Percentiles rank a stretch among this genome's conserved stretches.
These are phyloP conservation scores for Geosmithia flava DNA, from an alignment of 2,329 filamentous ascomycete species.

Conservation along the genomic window DNA sequence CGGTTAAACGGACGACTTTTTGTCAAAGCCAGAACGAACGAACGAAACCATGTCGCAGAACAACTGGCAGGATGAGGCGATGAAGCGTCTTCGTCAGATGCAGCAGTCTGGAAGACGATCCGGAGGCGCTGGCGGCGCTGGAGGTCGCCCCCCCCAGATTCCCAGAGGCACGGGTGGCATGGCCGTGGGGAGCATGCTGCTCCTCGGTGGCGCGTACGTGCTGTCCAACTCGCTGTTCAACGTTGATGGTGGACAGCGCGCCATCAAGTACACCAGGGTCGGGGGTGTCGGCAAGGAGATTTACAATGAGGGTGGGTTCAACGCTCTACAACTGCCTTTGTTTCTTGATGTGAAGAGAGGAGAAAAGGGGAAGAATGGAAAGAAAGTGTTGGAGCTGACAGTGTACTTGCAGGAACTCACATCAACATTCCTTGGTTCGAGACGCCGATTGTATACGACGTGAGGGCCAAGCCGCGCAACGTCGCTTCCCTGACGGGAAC, in stretches of 20 bases:
- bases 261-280: slow-evolving; percentile 94
- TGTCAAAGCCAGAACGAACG: neutral
- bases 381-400: slow-evolving; percentile 4
- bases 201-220: slow-evolving; percentile 36
- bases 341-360: neutral
- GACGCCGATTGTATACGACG: slow-evolving; percentile 92
- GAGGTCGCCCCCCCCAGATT: slow-evolving; percentile 27
- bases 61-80: slow-evolving; percentile 36
- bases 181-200: slow-evolving; percentile 26
- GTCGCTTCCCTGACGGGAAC: slow-evolving; percentile 95
- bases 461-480: slow-evolving; percentile 93
- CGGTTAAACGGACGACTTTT: neutral
- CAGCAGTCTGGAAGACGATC: slow-evolving; percentile 23
- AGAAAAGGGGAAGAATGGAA: neutral
- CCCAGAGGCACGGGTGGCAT: slow-evolving; percentile 25
- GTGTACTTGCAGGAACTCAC: slow-evolving; percentile 62
- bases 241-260: slow-evolving; percentile 96
- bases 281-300: slow-evolving; percentile 94
- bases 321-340: neutral
- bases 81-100: slow-evolving; percentile 36
- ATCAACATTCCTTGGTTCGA: slow-evolving; percentile 94
- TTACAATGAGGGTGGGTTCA: slow-evolving; percentile 68
- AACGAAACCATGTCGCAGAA: slow-evolving; percentile 6
- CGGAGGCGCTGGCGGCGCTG: slow-evolving; percentile 27
- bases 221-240: slow-evolving; percentile 55